A percentile compares a stretch with the other conserved stretches of the same genome.
phyloP scores from a whole-genome alignment of 1,139 yeast species.

The Hemisphaericaspora lyxosophila region DNA sequence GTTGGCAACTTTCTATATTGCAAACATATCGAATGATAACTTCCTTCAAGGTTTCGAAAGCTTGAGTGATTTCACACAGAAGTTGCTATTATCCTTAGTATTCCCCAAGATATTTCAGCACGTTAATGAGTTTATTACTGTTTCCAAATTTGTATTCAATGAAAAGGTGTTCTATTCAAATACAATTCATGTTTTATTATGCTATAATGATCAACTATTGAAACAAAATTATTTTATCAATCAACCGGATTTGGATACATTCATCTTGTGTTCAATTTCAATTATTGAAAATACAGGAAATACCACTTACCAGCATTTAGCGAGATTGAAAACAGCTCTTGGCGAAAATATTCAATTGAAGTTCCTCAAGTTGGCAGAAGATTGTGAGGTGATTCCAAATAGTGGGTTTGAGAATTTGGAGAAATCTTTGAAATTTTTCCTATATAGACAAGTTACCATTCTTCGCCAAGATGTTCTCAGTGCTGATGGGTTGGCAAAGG shows the following conservation, averaged over 20 bases:
- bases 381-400: constrained; percentile 8
- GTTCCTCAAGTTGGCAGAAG: constrained; percentile 23
- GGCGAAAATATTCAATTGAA: constrained; percentile 32
- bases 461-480: constrained; percentile 34
- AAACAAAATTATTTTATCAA: constrained; percentile 26
- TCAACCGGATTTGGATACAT: constrained; percentile 25
- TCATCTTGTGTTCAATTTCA: constrained; percentile 30
- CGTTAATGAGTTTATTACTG: constrained; percentile 33
- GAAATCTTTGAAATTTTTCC: constrained; percentile 29
- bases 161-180: constrained; percentile 34
- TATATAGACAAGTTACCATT: constrained; percentile 47
- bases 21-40: constrained; percentile 21
- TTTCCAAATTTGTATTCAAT: constrained; percentile 36
- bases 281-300: constrained; percentile 30
- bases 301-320: constrained; percentile 11
- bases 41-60: constrained; percentile 23
- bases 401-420: constrained; percentile 15
- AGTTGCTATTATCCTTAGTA: constrained; percentile 33
- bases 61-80: constrained; percentile 27
- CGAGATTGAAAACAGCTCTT: constrained; percentile 23
- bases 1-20: constrained; percentile 34
- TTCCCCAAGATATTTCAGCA: constrained; percentile 42
- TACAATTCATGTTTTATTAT: constrained; percentile 24
- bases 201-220: constrained; percentile 25
- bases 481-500: constrained; percentile 29